Evolutionary conservation across 495 filamentous ascomycete genomes (phyloP), one percentile per base, ranked within the genome.

Genomic region (Aspergillus egyptiacus): DNA sequence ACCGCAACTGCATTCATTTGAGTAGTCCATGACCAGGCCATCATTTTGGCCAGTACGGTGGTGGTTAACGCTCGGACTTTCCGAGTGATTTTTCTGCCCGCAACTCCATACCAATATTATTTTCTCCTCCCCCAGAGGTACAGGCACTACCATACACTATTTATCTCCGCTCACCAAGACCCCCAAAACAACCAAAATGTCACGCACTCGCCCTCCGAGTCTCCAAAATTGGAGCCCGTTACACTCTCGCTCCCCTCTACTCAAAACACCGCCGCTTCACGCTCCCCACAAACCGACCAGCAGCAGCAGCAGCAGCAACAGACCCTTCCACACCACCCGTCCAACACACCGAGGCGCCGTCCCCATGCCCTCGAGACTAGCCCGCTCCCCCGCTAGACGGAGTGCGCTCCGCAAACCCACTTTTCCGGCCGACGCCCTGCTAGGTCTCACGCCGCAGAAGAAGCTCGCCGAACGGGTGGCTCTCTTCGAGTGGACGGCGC

Each of bases 291-390:
- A 20, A 22, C 18, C 25, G 10, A 32, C 28, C 23, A 5, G 17
- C 25, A 43, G 20, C 4, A 27, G 8, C 41, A 44, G 23, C 28
- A 44, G 33, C 41, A 15, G 20, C 28, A 17, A 28, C 9, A 27
- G 18, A 17, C 28, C 28, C 2, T 44, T 44, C 28, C 41, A 44
- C 28, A 32, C 41, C n/a, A 44, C 41, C 17, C n/a, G n/a, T n/a
- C n/a, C n/a, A n/a, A n/a, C n/a, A n/a, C n/a, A n/a, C n/a, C n/a
- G n/a, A n/a, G n/a, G n/a, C n/a, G n/a, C n/a, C n/a, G n/a, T n/a
- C n/a, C 17, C 28, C 13, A n/a, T 14, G 18, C 19, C n/a, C 18
- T 20, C 17, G 28, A 13, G 3, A 44, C 17, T 28, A 0, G 9
- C 2, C 3, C 41, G 17, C n/a, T 13, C 41, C 10, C 41, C 41